Evolutionary conservation across 1,139 yeast species (phyloP).

Genomic region (Nakaseomyces kungkrabaensis): DNA sequence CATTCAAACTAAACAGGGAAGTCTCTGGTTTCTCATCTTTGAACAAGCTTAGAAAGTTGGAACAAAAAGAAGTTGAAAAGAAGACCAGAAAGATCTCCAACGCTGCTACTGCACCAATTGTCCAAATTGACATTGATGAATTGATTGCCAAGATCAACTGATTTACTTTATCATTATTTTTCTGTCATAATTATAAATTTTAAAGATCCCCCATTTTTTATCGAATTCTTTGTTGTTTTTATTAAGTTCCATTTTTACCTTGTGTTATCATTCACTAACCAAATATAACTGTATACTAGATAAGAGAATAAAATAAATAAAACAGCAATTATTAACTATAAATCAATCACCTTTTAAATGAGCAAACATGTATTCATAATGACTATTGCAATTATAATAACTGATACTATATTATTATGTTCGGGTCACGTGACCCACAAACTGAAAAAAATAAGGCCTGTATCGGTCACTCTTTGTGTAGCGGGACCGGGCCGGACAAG

Average conservation of each 20-base stretch:
- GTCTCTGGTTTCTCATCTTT: conserved; percentile 59
- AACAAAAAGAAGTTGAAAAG: conserved; percentile 34
- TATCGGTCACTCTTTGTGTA: neutral
- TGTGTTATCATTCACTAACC: no score
- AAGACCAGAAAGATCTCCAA: conserved; percentile 38
- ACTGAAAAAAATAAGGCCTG: neutral
- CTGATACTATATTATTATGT: no score
- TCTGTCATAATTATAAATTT: neutral
- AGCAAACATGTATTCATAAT: no score
- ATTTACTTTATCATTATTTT: neutral
- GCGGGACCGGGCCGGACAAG: neutral
- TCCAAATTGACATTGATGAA: conserved; percentile 60
- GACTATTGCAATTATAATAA: no score
- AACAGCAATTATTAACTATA: no score
- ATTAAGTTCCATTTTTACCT: no score
- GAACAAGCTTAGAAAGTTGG: conserved; percentile 32
- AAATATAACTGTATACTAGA: neutral
- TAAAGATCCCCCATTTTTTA: no score
- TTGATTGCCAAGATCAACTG: conserved; percentile 55
- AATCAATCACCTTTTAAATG: no score
- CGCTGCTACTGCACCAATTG: conserved; percentile 53
- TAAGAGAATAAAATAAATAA: neutral
- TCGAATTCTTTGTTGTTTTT: no score
- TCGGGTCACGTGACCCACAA: neutral
- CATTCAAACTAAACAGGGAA: conserved; percentile 60